These are phyloP conservation scores for Saccharomycopsis fibuligera DNA, from an alignment of 805 yeast species.

Conservation along the genomic window DNA sequence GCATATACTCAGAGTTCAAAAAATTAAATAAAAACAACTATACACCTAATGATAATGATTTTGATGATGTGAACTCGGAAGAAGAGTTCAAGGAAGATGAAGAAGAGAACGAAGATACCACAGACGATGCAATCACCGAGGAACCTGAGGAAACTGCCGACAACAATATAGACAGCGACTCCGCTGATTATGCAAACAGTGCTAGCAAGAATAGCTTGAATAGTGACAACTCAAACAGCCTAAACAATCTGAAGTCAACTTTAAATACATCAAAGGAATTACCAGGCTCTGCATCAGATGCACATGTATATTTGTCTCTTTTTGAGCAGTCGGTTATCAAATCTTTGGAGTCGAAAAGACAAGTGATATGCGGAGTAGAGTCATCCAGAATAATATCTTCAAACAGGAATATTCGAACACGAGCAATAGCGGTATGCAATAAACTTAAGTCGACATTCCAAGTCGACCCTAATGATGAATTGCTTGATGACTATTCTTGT, in stretches of 20 bases:
- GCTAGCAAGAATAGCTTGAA: no score
- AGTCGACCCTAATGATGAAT: constrained; percentile 47
- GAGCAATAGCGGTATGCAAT: constrained; percentile 33
- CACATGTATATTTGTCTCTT: no score
- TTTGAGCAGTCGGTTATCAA: constrained; percentile 16
- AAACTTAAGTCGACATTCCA: constrained; percentile 36
- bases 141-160: constrained; percentile 14
- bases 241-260: background rate
- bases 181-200: no score
- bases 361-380: constrained; percentile 25
- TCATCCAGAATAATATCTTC: constrained; percentile 22
- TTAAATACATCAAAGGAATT: background rate
- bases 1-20: constrained; percentile 39
- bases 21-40: constrained; percentile 18
- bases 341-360: constrained; percentile 15
- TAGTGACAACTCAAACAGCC: background rate
- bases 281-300: no score
- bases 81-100: constrained; percentile 12
- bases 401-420: constrained; percentile 26
- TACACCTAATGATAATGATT: constrained; percentile 11
- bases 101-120: constrained; percentile 23
- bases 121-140: constrained; percentile 20
- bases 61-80: constrained; percentile 16
- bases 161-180: no score
- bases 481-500: constrained; percentile 57